These are phyloP conservation scores for Sphagnum contortum DNA, from an alignment of 225 moss, liverwort and hornwort genomes.

Conservation along the genomic window DNA sequence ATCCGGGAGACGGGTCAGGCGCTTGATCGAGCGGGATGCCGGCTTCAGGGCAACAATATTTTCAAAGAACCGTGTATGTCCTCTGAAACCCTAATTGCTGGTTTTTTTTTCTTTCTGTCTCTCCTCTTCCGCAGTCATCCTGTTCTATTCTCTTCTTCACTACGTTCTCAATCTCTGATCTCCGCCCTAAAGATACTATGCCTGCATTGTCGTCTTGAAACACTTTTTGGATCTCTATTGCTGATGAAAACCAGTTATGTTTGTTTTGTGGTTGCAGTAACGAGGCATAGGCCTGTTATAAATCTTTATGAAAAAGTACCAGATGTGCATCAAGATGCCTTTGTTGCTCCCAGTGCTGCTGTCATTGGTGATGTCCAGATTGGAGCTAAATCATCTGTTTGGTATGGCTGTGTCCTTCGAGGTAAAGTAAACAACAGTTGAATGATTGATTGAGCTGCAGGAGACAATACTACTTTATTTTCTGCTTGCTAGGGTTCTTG, in stretches of 20 bases:
- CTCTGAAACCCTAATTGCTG: too few species aligned
- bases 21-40: slow-evolving; percentile 39
- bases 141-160: too few species aligned
- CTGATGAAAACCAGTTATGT: too few species aligned
- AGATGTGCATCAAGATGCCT: slow-evolving; percentile 47
- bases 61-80: slow-evolving; percentile 35
- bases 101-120: too few species aligned
- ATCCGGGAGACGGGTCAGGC: slow-evolving; percentile 44
- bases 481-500: background rate
- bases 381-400: slow-evolving; percentile 82
- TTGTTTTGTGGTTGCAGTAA: slow-evolving; percentile 25
- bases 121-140: too few species aligned
- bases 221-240: too few species aligned
- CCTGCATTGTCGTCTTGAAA: too few species aligned
- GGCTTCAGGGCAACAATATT: slow-evolving; percentile 16
- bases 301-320: slow-evolving; percentile 80
- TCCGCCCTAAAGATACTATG: too few species aligned
- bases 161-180: too few species aligned
- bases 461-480: background rate
- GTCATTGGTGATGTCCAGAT: slow-evolving; percentile 86
- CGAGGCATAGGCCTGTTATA: slow-evolving; percentile 73
- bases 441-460: too few species aligned
- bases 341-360: slow-evolving; percentile 93
- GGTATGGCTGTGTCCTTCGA: slow-evolving; percentile 90
- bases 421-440: slow-evolving; percentile 25